Evolutionary conservation across 306 rosid genomes (phyloP), one percentile per base, ranked within the genome.

Genomic region (Acacia crassicarpa): DNA sequence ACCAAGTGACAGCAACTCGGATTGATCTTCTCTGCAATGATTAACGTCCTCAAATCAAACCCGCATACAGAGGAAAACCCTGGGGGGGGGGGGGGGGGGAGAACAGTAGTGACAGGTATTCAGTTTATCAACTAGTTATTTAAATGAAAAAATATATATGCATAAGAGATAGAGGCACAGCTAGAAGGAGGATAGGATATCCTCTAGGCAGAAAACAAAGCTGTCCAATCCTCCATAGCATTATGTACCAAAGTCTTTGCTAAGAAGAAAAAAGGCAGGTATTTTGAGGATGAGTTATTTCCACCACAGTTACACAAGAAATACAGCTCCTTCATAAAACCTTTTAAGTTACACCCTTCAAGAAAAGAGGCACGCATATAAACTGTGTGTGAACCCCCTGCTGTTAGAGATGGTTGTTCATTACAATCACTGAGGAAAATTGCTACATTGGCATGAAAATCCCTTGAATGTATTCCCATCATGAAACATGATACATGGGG

Each of bases 371-470:
- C 78, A 77, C 83, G 87, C 91, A 88, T 83, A 76, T 62, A 27
- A 68, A 76, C 51, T 67, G 76, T 20, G 45, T 44, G 56, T 71
- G 65, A 45, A 51, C 75, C 54, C 62, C 67, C 74, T 70, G 80
- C 74, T 62, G 12, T 70, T 75, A 74, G 43, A 40, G 80, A 83
- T 20, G 63, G 66, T 65, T 30, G 77, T 30, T 72, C 54, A 66
- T 71, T 45, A 71, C 6, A 45, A 71, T 25, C 58, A 8, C 14
- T 10, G 17, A 67, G 25, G 81, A 86, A n/a, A 58, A 76, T 88
- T 85, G 94, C 86, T 77, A 85, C 83, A 53, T 78, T 85, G 87
- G 51, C 83, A 83, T 82, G 90, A 78, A 76, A 58, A 81, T 76
- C 88, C 92, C 16, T 75, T 38, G 63, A 79, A 61, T 12, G 70